Base-by-base conservation (phyloP, 495 filamentous ascomycete species). In the Podospora fimiseda region DNA sequence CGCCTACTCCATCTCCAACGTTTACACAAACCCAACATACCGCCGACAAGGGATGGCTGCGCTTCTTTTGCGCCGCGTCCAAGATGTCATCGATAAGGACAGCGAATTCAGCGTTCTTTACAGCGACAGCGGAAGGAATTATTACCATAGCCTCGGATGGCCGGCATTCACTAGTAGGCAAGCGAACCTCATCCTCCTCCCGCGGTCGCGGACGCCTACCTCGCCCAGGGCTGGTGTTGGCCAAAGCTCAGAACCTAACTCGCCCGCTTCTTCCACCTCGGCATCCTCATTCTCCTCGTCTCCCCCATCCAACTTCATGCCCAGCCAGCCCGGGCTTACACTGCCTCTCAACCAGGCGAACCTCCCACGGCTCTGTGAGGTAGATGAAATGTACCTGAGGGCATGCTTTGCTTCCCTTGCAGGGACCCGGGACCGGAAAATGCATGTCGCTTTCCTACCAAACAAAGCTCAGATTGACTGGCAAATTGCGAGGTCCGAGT, bases 111-210 rank as follows among this genome's bases (percentile, higher is more conserved):
- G 83, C 9, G 80, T 89, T 9, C 67, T 96, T 19, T 96, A 83
- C 71, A 95, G 89, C 15, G 90, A 95, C 67, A 94, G 95, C 63
- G 91, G 91, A 7, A 90, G 89, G 71, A 70, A 70, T 18, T 95
- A 91, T 68, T 96, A 95, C 68, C 76, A 86, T 3, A 77, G 76
- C 41, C 79, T 82, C 54, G 90, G 90, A 18, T 96, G 90, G 90
- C 64, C 77, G 24, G 74, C 82, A 0, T 90, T 84, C 60, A 69
- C 74, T 2, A 89, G 86, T 37, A 73, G 78, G 19, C 89, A 93
- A 55, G 79, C 89, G 55, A 70, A 77, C n/a, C 74, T 95, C 41
- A 72, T 80, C 13, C 71, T 61, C 4, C 44, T 63, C 15, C 53
- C 44, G 1, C 2, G 4, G 13, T 23, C 44, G 0, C 44, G 23